phyloP scores from a whole-genome alignment of 164 flowering plant genomes.

The Houttuynia cordata region DNA sequence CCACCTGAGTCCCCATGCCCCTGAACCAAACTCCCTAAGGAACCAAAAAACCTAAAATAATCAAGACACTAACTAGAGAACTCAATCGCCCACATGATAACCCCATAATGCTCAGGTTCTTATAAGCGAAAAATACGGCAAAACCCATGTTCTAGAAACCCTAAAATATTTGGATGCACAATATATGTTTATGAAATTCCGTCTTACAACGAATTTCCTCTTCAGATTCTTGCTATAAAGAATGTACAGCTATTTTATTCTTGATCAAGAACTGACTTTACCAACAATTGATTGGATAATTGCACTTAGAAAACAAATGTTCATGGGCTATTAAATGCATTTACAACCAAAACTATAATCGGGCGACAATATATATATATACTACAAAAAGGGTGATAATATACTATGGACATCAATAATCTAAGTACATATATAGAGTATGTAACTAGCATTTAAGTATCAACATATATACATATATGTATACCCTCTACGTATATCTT shows the following conservation, averaged over 20 bases:
- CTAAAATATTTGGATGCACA: neutral
- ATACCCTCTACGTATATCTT: neutral
- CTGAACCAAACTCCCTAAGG: neutral
- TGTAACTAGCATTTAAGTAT: no score
- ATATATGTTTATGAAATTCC: no score
- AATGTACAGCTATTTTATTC: neutral
- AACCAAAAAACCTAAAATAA: neutral
- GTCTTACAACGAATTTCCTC: neutral
- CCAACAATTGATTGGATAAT: neutral
- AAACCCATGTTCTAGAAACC: neutral
- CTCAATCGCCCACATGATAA: neutral
- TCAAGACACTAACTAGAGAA: neutral
- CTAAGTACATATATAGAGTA: no score
- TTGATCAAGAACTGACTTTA: neutral
- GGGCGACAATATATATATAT: no score
- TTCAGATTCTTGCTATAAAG: neutral
- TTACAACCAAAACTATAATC: no score
- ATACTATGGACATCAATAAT: no score
- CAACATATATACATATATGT: no score
- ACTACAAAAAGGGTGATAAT: no score
- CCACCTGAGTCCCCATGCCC: neutral
- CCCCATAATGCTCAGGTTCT: neutral
- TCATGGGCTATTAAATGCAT: neutral
- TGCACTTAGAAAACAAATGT: neutral
- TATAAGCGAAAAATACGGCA: neutral